Evolutionary conservation across 768 basidiomycete species (phyloP), one percentile per base, ranked within the genome.

Genomic region (Podaxis sp.): DNA sequence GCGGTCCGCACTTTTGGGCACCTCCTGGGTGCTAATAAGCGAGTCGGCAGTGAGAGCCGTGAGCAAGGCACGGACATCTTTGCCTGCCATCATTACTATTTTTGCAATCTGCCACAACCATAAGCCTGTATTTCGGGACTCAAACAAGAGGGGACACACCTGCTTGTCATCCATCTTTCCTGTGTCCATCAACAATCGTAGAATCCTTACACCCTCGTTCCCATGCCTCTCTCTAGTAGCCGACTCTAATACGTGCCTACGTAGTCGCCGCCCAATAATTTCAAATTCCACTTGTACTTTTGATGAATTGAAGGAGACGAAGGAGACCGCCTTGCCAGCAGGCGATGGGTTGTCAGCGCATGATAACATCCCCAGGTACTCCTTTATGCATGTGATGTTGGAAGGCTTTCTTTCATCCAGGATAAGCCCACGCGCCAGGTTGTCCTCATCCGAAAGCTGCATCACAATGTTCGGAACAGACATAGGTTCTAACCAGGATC

Each of bases 101-200:
- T 96, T 96, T 32, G 93, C 90, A 51, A 99, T 87, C 95, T 98
- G 65, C 13, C 48, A 32, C 16, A n/a, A 40, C 32, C 44, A 46
- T 47, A 42, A 62, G 27, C 50, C 37, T 47, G 23, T 16, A 42
- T 59, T 23, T 13, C 9, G 16, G 9, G 37, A 37, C 47, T 37
- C 35, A 40, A 38, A 40, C 36, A 9, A 48, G 14, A 40, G 16
- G n/a, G n/a, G 32, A 64, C 82, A 62, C 57, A 93, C 95, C 74
- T 94, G 92, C 70, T 95, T 94, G 74, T 97, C 96, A 64, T 95
- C 93, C 81, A 95, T 88, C 73, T 97, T 97, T 5, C 93, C 94
- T 4, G 86, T 87, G 60, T 89, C 86, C 57, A 91, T 69, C 36
- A 98, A 73, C 23, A 96, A 75, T 50, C 89, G 82, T 57, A 98